Evolutionary conservation across 257 asterid species (phyloP).

Genomic region (Coffea eugenioides): DNA sequence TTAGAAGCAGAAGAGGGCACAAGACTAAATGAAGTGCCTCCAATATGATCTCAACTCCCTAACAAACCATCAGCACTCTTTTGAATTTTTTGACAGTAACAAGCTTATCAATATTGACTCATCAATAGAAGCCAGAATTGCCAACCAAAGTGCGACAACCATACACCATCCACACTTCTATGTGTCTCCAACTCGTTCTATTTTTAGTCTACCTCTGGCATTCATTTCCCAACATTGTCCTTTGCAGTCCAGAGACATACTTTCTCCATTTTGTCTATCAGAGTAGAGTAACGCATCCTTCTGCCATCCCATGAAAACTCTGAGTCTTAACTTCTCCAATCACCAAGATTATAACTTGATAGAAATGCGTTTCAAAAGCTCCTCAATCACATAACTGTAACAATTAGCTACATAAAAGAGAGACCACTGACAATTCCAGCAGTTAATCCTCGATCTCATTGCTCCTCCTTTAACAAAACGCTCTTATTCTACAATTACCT

Average conservation of each 20-base stretch:
- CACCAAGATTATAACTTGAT: background rate
- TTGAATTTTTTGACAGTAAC: background rate
- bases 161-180: background rate
- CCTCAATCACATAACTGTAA: background rate
- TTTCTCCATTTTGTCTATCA: background rate
- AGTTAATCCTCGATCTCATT: background rate
- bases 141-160: too few relatives aligned
- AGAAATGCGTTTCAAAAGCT: background rate
- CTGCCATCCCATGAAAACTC: too few relatives aligned
- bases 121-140: background rate
- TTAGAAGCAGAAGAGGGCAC: background rate
- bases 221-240: background rate
- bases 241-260: background rate
- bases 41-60: background rate
- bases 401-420: background rate
- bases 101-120: constrained; percentile 5
- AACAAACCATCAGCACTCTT: background rate
- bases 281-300: background rate
- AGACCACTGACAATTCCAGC: background rate
- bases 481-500: background rate
- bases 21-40: background rate
- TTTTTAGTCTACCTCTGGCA: background rate
- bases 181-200: background rate
- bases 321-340: background rate
- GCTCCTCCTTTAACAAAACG: background rate